Conservation (phyloP, 23 red algal species). For the Gracilaria domingensis region DNA sequence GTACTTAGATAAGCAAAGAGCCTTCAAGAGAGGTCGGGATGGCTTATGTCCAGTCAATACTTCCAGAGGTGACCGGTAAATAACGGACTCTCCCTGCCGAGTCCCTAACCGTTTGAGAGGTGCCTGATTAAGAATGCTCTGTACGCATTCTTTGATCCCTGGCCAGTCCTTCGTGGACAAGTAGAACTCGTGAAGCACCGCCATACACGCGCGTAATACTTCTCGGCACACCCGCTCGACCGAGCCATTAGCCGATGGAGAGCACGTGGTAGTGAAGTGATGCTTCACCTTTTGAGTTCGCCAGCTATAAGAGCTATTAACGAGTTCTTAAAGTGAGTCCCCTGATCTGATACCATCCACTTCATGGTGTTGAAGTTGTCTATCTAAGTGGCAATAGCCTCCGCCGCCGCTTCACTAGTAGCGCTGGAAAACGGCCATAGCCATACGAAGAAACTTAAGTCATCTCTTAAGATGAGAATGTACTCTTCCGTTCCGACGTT, state of each 20-base stretch:
- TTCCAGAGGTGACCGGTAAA: conserved; percentile 24
- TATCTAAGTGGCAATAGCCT: no score
- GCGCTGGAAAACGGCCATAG: no score
- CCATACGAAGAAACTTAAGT: not conserved
- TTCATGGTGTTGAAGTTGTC: no score
- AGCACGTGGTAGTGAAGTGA: conserved; percentile 49
- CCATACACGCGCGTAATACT: conserved; percentile 18
- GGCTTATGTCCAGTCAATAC: conserved; percentile 22
- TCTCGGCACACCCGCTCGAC: conserved; percentile 46
- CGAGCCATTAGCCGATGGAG: no score
- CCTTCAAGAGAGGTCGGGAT: not conserved
- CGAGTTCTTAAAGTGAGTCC: conserved; percentile 34
- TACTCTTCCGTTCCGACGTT: not conserved
- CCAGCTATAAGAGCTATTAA: not conserved
- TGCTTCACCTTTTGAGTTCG: conserved; percentile 13
- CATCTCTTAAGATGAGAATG: conserved; percentile 23
- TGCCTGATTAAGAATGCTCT: conserved; percentile 48
- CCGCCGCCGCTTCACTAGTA: no score
- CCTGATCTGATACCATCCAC: no score
- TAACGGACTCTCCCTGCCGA: not conserved
- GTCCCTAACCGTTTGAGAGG: conserved; percentile 20
- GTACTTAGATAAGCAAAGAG: not conserved
- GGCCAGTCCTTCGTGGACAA: conserved; percentile 41
- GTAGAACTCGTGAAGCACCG: conserved; percentile 20
- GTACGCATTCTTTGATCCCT: conserved; percentile 21